Conservation (phyloP, 2,329 filamentous ascomycete genomes). For the Aquanectria penicillioides region DNA sequence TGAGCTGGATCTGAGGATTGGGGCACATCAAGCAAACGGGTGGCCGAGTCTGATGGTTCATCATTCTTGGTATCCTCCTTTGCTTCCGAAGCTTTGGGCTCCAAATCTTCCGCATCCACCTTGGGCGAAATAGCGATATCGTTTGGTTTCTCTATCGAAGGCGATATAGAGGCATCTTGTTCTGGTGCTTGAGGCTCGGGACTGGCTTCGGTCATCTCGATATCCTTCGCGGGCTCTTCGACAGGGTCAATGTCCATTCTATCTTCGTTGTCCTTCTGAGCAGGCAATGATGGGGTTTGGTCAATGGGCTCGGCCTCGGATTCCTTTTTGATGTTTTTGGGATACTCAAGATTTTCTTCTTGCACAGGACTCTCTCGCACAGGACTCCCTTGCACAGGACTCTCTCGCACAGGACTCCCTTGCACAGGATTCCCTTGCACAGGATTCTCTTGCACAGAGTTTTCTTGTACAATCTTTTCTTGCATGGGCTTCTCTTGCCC, state of each 20-base stretch:
- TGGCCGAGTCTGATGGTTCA: conserved; percentile 10
- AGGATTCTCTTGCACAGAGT: no score
- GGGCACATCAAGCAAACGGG: conserved; percentile 2
- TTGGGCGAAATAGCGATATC: conserved; percentile 6
- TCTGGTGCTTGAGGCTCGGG: background rate
- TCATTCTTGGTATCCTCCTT: conserved; percentile 18
- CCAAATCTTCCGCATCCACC: background rate
- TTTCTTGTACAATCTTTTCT: no score
- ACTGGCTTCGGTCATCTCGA: conserved; percentile 31
- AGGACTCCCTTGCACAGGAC: no score
- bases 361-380: conserved; percentile 14
- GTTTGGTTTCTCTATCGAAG: conserved; percentile 9
- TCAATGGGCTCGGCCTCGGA: conserved; percentile 13
- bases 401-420: no score
- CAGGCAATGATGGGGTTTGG: conserved; percentile 17
- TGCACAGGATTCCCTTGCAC: no score
- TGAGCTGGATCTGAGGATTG: conserved; percentile 25
- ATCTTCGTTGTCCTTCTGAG: conserved; percentile 20
- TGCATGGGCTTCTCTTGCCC: no score
- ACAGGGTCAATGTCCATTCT: conserved; percentile 35
- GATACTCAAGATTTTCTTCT: conserved; percentile 14
- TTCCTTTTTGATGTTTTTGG: conserved; percentile 30
- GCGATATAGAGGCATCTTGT: background rate
- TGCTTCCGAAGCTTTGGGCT: background rate
- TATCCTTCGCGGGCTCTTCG: conserved; percentile 23